Percentiles rank a stretch among this genome's conserved stretches.
These are phyloP conservation scores for Letharia columbiana DNA, from an alignment of 495 filamentous ascomycete species.

Conservation along the genomic window DNA sequence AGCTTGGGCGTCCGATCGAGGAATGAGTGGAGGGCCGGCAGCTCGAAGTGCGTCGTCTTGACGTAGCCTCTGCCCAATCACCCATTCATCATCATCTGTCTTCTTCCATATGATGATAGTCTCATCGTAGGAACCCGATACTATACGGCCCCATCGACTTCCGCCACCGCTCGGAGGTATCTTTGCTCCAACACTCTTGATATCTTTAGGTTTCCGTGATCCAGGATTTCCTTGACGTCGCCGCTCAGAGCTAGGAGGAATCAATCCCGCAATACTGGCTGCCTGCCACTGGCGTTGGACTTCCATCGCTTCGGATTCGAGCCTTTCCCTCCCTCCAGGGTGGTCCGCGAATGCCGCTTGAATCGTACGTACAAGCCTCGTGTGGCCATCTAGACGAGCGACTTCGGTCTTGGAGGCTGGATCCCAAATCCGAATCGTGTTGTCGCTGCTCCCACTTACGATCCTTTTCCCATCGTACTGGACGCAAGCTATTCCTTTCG, in stretches of 20 bases:
- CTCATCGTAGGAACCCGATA: constrained; percentile 93
- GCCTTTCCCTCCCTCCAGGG: constrained; percentile 65
- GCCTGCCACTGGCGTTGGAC: constrained; percentile 63
- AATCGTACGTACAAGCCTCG: constrained; percentile 80
- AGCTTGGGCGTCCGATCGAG: constrained; percentile 12
- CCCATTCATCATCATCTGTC: constrained; percentile 74
- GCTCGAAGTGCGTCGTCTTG: constrained; percentile 54
- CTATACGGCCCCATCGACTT: constrained; percentile 75
- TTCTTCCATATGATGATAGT: constrained; percentile 90
- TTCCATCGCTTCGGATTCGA: constrained; percentile 60
- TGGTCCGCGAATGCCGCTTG: constrained; percentile 88
- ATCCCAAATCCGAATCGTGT: constrained; percentile 91
- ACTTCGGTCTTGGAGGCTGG: constrained; percentile 74
- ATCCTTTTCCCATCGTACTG: constrained; percentile 96
- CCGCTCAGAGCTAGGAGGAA: constrained; percentile 40
- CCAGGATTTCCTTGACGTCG: constrained; percentile 59
- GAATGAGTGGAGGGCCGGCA: constrained; percentile 29
- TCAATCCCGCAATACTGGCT: constrained; percentile 54
- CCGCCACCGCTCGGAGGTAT: constrained; percentile 85
- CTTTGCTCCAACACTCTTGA: constrained; percentile 68
- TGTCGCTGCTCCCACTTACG: constrained; percentile 90
- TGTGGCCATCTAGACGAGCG: constrained; percentile 72
- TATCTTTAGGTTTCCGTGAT: constrained; percentile 63
- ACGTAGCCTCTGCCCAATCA: constrained; percentile 56
- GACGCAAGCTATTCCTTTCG: constrained; percentile 94